phyloP scores from a whole-genome alignment of 257 asterid species.

The Anisodus tanguticus region DNA sequence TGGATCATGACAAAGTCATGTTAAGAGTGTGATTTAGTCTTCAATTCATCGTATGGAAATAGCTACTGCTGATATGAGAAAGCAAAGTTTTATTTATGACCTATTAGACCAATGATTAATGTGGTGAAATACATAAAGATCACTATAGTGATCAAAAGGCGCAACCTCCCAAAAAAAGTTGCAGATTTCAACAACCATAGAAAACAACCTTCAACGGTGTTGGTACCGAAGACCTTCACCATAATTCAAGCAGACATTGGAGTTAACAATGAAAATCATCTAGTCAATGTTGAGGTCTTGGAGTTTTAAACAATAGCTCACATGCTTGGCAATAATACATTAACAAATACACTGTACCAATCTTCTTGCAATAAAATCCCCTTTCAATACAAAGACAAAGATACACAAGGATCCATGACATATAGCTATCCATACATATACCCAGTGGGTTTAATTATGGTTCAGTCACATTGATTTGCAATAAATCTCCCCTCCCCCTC shows the following conservation, averaged over 20 bases:
- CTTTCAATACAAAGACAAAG: background rate
- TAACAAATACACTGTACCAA: background rate
- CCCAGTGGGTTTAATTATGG: background rate
- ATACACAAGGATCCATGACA: background rate
- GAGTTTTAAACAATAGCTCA: background rate
- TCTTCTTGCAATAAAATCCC: background rate
- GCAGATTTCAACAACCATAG: background rate
- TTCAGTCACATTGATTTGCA: background rate
- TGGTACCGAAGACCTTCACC: background rate
- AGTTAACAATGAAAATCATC: background rate
- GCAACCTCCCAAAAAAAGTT: background rate
- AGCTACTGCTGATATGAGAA: background rate
- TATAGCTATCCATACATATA: too few relatives aligned
- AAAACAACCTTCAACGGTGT: background rate
- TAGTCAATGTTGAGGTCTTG: background rate
- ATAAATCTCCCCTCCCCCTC: background rate
- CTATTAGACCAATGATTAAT: background rate
- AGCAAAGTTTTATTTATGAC: background rate
- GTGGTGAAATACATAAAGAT: background rate
- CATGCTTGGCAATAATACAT: background rate
- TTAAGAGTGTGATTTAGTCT: conserved; percentile 13
- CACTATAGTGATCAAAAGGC: background rate
- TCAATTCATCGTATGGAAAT: background rate
- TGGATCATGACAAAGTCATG: background rate
- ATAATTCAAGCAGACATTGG: background rate